Conservation (phyloP, 2,329 filamentous ascomycete genomes). For the Ophiostoma quercus region DNA sequence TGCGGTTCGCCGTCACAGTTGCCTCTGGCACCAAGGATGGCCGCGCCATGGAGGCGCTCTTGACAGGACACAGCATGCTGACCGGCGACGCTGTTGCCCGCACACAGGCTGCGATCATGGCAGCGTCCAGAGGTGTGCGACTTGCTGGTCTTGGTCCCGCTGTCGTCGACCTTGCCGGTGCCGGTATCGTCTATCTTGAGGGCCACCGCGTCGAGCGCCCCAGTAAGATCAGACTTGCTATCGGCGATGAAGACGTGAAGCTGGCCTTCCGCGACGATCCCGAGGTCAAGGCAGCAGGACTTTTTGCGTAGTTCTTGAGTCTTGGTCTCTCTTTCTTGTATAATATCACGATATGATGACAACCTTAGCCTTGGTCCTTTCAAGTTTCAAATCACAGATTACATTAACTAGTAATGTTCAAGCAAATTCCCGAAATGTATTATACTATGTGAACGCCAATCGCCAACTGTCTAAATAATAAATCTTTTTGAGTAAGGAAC, state of each 20-base stretch:
- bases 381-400: not conserved
- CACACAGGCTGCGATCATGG: conserved; percentile 22
- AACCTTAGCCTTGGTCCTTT: not conserved
- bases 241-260: conserved; percentile 86
- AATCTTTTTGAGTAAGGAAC: not conserved
- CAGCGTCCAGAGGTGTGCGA: conserved; percentile 28
- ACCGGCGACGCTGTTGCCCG: conserved; percentile 13
- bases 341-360: not conserved
- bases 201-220: conserved; percentile 74
- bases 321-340: not conserved
- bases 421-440: not conserved
- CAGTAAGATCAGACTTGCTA: conserved; percentile 77
- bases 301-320: conserved; percentile 33
- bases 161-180: conserved; percentile 76
- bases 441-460: not conserved
- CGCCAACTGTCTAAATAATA: conserved; percentile 9
- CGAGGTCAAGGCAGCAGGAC: conserved; percentile 75
- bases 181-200: conserved; percentile 83
- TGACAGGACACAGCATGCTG: conserved; percentile 19
- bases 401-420: not conserved
- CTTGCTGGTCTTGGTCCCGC: conserved; percentile 47
- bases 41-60: conserved; percentile 56
- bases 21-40: conserved; percentile 33
- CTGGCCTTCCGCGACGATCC: conserved; percentile 82
- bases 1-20: conserved; percentile 51